phyloP scores from a whole-genome alignment of 106 monocot genomes.

The Phalaenopsis equestris region DNA sequence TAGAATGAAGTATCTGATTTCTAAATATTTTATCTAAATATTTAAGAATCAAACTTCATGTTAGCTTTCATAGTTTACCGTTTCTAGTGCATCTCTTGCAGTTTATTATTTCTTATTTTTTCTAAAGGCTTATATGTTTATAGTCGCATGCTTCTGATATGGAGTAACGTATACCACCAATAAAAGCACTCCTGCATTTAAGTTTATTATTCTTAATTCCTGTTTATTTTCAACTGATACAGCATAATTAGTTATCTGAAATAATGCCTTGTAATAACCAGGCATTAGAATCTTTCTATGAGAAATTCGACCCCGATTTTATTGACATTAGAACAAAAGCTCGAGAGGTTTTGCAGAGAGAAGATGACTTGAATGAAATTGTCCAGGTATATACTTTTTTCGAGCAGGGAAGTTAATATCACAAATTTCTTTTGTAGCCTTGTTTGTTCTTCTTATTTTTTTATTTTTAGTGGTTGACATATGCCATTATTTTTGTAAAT shows the following conservation, averaged over 20 bases:
- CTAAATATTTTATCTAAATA: neutral
- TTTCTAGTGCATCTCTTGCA: too few relatives aligned
- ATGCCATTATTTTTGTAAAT: neutral
- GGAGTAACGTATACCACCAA: neutral
- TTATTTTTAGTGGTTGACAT: neutral
- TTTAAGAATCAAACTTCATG: neutral
- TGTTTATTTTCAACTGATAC: neutral
- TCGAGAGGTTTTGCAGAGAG: conserved; percentile 96
- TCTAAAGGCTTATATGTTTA: neutral
- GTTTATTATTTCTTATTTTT: neutral
- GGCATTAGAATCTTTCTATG: conserved; percentile 97
- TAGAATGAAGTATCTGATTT: neutral
- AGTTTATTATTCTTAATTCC: neutral
- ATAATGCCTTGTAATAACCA: conserved; percentile 17
- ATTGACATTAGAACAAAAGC: conserved; percentile 99
- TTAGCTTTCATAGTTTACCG: neutral
- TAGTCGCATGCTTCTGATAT: neutral
- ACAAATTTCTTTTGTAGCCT: neutral
- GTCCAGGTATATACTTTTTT: conserved; percentile 66
- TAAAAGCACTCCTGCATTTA: neutral
- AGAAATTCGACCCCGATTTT: conserved; percentile 91
- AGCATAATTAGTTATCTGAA: neutral
- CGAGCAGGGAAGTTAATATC: neutral
- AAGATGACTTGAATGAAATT: conserved; percentile 99
- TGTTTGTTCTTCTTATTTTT: neutral